Evolutionary conservation across 2,329 filamentous ascomycete species (phyloP).

Genomic region (Calonectria leucothoes): DNA sequence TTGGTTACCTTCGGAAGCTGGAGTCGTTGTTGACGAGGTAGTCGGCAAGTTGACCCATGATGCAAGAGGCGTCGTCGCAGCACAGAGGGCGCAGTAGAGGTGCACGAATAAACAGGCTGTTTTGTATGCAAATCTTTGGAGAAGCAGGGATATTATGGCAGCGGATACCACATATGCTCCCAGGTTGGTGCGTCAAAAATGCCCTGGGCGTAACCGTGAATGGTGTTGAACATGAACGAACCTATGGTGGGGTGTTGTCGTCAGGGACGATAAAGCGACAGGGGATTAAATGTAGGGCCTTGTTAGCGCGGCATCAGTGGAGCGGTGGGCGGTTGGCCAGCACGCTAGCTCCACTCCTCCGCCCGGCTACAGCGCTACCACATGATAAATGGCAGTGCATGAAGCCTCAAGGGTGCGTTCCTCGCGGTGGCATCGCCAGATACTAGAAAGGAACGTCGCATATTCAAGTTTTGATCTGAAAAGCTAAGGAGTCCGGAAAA

Average conservation of each 20-base stretch:
- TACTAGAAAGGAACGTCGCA: not conserved
- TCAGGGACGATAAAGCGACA: slow-evolving; percentile 6
- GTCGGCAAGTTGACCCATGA: slow-evolving; percentile 75
- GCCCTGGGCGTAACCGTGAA: not conserved
- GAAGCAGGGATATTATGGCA: not conserved
- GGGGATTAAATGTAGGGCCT: slow-evolving; percentile 8
- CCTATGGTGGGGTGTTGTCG: slow-evolving; percentile 17
- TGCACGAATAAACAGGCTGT: not conserved
- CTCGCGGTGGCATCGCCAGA: not conserved
- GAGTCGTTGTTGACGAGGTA: slow-evolving; percentile 72
- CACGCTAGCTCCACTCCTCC: not conserved
- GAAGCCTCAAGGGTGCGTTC: not conserved
- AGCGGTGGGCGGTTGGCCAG: not conserved
- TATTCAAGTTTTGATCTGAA: not conserved
- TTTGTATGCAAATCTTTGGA: not conserved
- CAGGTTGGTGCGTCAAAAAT: not conserved
- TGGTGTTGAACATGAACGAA: not conserved
- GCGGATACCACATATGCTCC: not conserved
- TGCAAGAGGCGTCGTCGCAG: slow-evolving; percentile 30
- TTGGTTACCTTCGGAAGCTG: slow-evolving; percentile 69
- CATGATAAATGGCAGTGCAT: not conserved
- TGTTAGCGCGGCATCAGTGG: slow-evolving; percentile 27
- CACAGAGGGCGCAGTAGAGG: not conserved
- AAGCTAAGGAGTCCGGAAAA: no score
- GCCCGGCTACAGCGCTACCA: not conserved